A percentile compares a stretch with the other conserved stretches of the same genome.
These are phyloP conservation scores for Pseudonitzschia delicatissima DNA, from an alignment of 108 stramenopile genomes.

Conservation along the genomic window DNA sequence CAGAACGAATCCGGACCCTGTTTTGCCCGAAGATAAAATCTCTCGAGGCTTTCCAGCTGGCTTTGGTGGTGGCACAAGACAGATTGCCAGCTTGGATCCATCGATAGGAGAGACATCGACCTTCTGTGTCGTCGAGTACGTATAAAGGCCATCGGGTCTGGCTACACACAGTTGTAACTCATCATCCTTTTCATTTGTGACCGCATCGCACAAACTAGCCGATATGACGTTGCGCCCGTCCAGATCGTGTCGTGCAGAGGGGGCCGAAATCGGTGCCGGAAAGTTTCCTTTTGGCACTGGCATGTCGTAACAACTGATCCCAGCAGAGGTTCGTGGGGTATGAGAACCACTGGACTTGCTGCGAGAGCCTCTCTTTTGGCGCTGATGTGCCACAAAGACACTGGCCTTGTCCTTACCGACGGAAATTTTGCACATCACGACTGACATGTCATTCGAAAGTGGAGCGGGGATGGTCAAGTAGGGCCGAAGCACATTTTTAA, in stretches of 20 bases:
- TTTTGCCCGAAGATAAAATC: slow-evolving; percentile 2
- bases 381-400: slow-evolving; percentile 44
- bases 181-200: slow-evolving; percentile 19
- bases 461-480: slow-evolving; percentile 77
- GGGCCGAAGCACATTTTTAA: slow-evolving; percentile 22
- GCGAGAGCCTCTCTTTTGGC: not conserved
- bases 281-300: slow-evolving; percentile 48
- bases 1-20: slow-evolving; percentile 61
- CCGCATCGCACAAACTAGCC: slow-evolving; percentile 54
- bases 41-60: slow-evolving; percentile 22
- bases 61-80: slow-evolving; percentile 56
- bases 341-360: not conserved
- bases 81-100: slow-evolving; percentile 67
- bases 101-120: slow-evolving; percentile 78
- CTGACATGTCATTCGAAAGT: slow-evolving; percentile 28
- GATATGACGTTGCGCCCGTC: slow-evolving; percentile 64
- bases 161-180: slow-evolving; percentile 33
- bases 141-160: slow-evolving; percentile 73
- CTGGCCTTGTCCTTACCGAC: slow-evolving; percentile 30
- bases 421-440: slow-evolving; percentile 23
- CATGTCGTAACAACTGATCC: slow-evolving; percentile 78
- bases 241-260: slow-evolving; percentile 75
- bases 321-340: slow-evolving; percentile 39
- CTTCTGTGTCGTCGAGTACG: slow-evolving; percentile 70
- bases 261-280: slow-evolving; percentile 35